Evolutionary conservation across 1,284 basidiomycete species (phyloP).

Genomic region (Cutaneotrichosporon cavernicola): DNA sequence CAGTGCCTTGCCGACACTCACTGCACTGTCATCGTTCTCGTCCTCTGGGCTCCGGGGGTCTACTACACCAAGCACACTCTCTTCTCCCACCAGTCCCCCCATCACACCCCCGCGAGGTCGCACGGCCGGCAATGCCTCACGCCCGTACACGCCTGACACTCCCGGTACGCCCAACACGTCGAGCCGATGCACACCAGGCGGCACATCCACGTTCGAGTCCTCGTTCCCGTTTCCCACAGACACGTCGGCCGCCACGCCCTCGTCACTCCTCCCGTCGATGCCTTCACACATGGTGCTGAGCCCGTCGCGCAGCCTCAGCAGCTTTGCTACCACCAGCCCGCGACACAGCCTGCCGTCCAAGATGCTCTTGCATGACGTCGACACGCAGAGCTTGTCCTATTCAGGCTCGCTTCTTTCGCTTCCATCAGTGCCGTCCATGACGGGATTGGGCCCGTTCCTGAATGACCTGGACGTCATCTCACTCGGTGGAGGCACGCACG

Average conservation of each 20-base stretch:
- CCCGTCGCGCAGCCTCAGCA: not conserved
- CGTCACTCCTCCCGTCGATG: not conserved
- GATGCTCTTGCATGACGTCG: not conserved
- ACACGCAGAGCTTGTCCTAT: not conserved
- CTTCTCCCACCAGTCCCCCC: not conserved
- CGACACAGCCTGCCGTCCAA: not conserved
- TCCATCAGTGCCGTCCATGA: not conserved
- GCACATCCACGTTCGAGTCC: not conserved
- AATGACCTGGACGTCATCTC: conserved; percentile 5
- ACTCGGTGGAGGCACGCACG: not conserved
- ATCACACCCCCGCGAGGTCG: not conserved
- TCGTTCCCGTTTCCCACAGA: not conserved
- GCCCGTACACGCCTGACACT: not conserved
- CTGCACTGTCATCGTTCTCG: not conserved
- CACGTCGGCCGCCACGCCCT: not conserved
- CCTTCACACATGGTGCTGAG: not conserved
- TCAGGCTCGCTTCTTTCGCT: not conserved
- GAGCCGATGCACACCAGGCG: not conserved
- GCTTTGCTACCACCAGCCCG: not conserved
- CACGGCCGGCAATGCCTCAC: not conserved
- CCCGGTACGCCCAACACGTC: not conserved
- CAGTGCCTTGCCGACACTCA: not conserved
- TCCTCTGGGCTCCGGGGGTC: not conserved
- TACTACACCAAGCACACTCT: not conserved
- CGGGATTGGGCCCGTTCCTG: not conserved